Evolutionary conservation across 768 basidiomycete species (phyloP).

Genomic region (Pleurotus pulmonarius): DNA sequence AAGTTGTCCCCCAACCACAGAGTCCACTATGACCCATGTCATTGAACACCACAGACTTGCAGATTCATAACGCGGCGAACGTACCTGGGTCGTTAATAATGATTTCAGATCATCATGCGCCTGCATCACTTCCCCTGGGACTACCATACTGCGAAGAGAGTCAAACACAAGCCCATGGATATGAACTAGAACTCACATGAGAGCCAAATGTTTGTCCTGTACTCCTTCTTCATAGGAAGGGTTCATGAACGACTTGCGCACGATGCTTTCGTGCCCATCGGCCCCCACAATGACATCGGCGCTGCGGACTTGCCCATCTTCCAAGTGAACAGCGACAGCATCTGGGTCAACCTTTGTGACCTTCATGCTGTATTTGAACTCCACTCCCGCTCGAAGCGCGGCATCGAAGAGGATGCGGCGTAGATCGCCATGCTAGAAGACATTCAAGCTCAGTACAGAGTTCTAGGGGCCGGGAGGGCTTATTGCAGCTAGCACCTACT

Average conservation of each 20-base stretch:
- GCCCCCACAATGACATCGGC: constrained; percentile 60
- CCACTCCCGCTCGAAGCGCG: constrained; percentile 43
- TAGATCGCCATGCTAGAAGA: constrained; percentile 47
- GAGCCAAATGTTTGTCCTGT: constrained; percentile 21
- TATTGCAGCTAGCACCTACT: constrained; percentile 11
- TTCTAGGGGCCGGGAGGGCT: no score
- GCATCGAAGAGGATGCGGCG: constrained; percentile 42
- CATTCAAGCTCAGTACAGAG: no score
- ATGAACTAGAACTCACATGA: constrained; percentile 14
- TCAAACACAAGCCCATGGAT: neutral
- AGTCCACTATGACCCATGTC: constrained; percentile 22
- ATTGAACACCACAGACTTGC: neutral
- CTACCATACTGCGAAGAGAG: constrained; percentile 14
- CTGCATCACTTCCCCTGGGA: constrained; percentile 27
- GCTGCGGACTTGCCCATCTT: constrained; percentile 36
- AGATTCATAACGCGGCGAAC: neutral
- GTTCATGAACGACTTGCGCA: constrained; percentile 27
- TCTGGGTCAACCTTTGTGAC: constrained; percentile 28
- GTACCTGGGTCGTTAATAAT: constrained; percentile 25
- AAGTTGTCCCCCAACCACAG: constrained; percentile 29
- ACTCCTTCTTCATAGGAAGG: constrained; percentile 21
- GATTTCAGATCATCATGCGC: constrained; percentile 27
- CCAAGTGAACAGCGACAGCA: constrained; percentile 31
- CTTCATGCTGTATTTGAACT: constrained; percentile 36
- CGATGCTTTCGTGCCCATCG: constrained; percentile 46